These are phyloP conservation scores for Monosporozyma servazzii DNA, from an alignment of 805 yeast genomes.

Conservation along the genomic window DNA sequence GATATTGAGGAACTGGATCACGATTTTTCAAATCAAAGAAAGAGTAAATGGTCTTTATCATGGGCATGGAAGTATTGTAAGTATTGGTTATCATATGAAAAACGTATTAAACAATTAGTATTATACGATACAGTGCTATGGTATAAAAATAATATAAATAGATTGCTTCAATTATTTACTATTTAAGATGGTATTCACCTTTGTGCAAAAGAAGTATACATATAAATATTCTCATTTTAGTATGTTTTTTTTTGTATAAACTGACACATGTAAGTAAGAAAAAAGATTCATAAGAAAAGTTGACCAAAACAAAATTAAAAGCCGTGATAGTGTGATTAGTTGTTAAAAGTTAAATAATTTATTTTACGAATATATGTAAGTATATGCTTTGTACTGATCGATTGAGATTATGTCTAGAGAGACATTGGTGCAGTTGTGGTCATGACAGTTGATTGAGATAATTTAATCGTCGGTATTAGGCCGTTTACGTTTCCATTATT, in stretches of 20 bases:
- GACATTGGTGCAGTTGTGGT: slow-evolving; percentile 1
- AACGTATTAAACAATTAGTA: slow-evolving; percentile 20
- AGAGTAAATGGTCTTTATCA: slow-evolving; percentile 14
- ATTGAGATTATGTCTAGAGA: not conserved
- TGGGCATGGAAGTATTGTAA: slow-evolving; percentile 20
- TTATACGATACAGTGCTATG: slow-evolving; percentile 25
- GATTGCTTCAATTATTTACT: not conserved
- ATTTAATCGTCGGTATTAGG: not conserved
- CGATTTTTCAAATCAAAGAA: slow-evolving; percentile 5
- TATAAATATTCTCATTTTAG: not conserved
- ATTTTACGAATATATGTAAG: not conserved
- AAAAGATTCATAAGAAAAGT: no score
- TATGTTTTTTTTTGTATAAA: not conserved
- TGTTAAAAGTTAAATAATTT: not conserved
- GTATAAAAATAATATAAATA: slow-evolving; percentile 12
- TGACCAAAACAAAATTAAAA: no score
- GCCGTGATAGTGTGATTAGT: no score
- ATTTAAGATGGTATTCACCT: not conserved
- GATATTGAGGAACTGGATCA: slow-evolving; percentile 34
- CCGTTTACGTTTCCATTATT: not conserved
- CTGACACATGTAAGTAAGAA: not conserved
- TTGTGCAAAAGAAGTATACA: not conserved
- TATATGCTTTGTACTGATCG: not conserved
- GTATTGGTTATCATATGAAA: slow-evolving; percentile 24
- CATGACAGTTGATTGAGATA: slow-evolving; percentile 2